Evolutionary conservation across 2,329 filamentous ascomycete species (phyloP).

Genomic region (Pezicula rhizophila): DNA sequence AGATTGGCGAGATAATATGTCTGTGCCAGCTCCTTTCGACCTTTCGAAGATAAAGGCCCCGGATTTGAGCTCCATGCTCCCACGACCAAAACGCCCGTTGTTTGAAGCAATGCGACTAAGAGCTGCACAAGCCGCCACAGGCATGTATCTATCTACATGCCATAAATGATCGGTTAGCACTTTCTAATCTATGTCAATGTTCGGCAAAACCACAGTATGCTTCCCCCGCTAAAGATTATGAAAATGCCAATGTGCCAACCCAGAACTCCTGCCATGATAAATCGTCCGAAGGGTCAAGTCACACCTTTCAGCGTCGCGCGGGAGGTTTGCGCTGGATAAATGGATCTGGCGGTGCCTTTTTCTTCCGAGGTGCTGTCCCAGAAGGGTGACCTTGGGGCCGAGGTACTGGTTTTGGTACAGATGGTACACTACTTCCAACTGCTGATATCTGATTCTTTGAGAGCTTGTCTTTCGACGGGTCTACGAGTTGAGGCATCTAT

Average conservation of each 20-base stretch:
- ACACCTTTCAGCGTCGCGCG: background rate
- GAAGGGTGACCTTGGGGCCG: conserved; percentile 1
- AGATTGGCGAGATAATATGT: no score
- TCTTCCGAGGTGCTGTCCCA: conserved; percentile 5
- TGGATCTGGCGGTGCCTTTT: conserved; percentile 12
- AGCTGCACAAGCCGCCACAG: no score
- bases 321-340: conserved; percentile 13
- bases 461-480: background rate
- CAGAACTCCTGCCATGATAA: background rate
- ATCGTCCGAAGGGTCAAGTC: background rate
- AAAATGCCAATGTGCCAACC: background rate
- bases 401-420: conserved; percentile 1
- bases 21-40: no score
- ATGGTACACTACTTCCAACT: conserved; percentile 7
- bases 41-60: no score
- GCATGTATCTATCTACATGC: no score
- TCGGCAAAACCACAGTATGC: no score
- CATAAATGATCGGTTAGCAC: no score
- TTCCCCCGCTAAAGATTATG: no score
- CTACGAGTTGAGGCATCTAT: background rate
- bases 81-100: no score
- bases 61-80: no score
- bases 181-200: no score
- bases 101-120: no score
- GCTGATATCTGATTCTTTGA: conserved; percentile 1